Percentiles rank a stretch among this genome's conserved stretches.
phyloP scores from a whole-genome alignment of 306 rosid species.

The Macrotyloma uniflorum region DNA sequence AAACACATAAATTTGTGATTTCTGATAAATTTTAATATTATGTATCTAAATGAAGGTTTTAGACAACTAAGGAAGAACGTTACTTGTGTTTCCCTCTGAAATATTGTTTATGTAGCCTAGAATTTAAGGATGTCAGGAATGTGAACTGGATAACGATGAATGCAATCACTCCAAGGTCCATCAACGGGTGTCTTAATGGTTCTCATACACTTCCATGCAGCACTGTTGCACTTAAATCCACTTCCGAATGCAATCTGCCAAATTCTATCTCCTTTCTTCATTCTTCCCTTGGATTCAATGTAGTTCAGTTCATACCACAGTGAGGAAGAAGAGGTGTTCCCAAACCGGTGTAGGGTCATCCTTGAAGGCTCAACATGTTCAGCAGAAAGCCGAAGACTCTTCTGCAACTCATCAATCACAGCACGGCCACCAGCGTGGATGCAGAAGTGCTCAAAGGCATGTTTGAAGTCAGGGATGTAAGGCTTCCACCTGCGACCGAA shows the following conservation, averaged over 20 bases:
- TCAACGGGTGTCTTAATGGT: constrained; percentile 53
- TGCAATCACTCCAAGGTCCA: constrained; percentile 83
- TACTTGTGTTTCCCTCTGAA: not conserved
- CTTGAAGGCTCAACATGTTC: constrained; percentile 90
- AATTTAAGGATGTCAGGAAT: constrained; percentile 85
- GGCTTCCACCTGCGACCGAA: constrained; percentile 83
- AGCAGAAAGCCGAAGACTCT: constrained; percentile 74
- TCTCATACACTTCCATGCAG: constrained; percentile 80
- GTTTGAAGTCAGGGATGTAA: constrained; percentile 83
- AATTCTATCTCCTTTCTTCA: constrained; percentile 74
- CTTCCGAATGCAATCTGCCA: constrained; percentile 77
- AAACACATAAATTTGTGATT: not conserved
- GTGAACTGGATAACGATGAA: constrained; percentile 78
- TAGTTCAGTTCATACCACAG: constrained; percentile 80
- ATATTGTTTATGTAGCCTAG: not conserved
- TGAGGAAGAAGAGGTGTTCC: constrained; percentile 87
- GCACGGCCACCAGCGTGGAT: constrained; percentile 90
- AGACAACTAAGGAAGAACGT: not conserved
- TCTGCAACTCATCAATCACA: constrained; percentile 84
- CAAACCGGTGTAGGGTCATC: constrained; percentile 85
- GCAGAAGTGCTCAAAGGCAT: constrained; percentile 87
- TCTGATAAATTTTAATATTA: not conserved
- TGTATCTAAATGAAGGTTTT: not conserved
- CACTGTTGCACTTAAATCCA: constrained; percentile 54
- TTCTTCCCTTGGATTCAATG: constrained; percentile 77